Base-by-base conservation (phyloP, 2,329 filamentous ascomycete species). In the Penicillium sp. region DNA sequence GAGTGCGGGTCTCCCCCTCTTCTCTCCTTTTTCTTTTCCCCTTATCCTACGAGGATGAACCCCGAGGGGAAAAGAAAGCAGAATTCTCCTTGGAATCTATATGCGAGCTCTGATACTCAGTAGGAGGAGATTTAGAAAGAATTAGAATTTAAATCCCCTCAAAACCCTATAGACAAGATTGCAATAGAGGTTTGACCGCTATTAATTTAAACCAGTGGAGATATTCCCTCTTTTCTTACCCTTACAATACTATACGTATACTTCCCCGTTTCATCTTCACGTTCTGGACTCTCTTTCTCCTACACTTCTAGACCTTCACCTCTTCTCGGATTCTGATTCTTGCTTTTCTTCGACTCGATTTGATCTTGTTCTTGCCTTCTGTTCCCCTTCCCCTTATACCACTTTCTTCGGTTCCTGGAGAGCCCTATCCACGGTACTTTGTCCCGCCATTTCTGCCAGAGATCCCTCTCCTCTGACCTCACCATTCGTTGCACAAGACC, bases 401-500 rank as follows among this genome's bases (percentile, higher is more conserved):
- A 53, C 21, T 42, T 21, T 44, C 43, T 24, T 31, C 21, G 49
- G 21, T 29, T 60, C 43, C n/a, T 43, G 14, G 33, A 42, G 19
- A 19, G 55, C n/a, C 31, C 13, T 29, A 48, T 54, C 45, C 39
- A 50, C 49, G 46, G 37, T 47, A 46, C 26, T 47, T 44, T n/a
- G 24, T 47, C 42, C 31, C 14, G 21, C 24, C 33, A 16, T 31
- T 60, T 59, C 53, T 49, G 44, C 55, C 55, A 46, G 37, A 31
- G 39, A 44, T 26, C 29, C 45, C 13, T 19, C 24, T 49, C 51
- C 56, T 58, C 62, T 62, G 62, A 64, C 60, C 60, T 62, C 59
- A 64, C 55, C 58, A 64, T 62, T 64, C 48, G 62, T 61, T 62
- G 60, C 56, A 62, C 60, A 56, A 64, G 60, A 61, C 58, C 45